Evolutionary conservation across 345 rosid species (phyloP).

Genomic region (Iberis pinnata): DNA sequence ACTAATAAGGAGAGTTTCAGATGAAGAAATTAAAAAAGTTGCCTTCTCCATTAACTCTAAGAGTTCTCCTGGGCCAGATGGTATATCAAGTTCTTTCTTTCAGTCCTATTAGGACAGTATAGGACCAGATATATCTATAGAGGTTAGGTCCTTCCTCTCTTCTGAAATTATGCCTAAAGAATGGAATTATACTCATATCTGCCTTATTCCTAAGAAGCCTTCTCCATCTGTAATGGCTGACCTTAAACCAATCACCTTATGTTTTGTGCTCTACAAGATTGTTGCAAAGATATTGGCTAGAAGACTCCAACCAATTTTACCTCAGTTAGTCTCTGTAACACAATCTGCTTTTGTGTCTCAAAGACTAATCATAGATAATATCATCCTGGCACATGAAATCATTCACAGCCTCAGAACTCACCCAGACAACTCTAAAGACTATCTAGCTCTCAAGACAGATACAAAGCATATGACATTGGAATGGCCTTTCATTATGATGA

Average conservation of each 20-base stretch:
- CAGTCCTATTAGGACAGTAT: not conserved
- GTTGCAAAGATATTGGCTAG: not conserved
- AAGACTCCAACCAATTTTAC: not conserved
- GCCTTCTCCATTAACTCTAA: not conserved
- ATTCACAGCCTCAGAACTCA: not conserved
- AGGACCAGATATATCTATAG: not conserved
- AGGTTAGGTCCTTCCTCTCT: no score
- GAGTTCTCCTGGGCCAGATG: not conserved
- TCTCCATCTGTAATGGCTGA: no score
- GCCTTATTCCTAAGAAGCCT: not conserved
- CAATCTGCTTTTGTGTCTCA: not conserved
- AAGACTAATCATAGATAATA: not conserved
- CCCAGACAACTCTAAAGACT: not conserved
- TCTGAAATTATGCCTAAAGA: no score
- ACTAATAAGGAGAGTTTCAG: no score
- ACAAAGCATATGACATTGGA: not conserved
- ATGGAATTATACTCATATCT: no score
- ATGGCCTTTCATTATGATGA: not conserved
- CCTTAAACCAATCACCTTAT: not conserved
- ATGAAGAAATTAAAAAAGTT: no score
- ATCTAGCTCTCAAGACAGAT: not conserved
- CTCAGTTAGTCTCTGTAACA: not conserved
- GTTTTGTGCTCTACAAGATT: not conserved
- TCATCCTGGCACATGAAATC: not conserved
- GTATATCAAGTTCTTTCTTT: not conserved